A percentile compares a stretch with the other conserved stretches of the same genome.
These are phyloP conservation scores for Priceomyces melissophilus DNA, from an alignment of 805 yeast genomes.

Conservation along the genomic window DNA sequence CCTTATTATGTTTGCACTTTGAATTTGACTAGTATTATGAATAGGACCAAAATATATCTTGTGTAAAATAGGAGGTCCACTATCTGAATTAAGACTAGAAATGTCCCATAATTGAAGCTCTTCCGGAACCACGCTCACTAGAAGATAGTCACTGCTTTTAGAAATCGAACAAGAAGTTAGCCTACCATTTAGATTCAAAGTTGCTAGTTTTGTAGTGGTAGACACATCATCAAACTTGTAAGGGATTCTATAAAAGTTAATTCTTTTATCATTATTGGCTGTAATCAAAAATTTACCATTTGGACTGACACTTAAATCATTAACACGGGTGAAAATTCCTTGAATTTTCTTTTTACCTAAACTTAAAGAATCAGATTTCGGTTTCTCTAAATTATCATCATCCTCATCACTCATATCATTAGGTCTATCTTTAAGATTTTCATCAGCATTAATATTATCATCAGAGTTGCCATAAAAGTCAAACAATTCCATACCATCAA, in stretches of 20 bases:
- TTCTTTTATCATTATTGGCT: slow-evolving; percentile 59
- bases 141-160: slow-evolving; percentile 46
- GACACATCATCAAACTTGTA: slow-evolving; percentile 28
- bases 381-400: slow-evolving; percentile 1
- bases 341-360: slow-evolving; percentile 11
- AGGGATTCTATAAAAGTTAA: slow-evolving; percentile 58
- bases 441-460: slow-evolving; percentile 11
- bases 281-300: slow-evolving; percentile 61
- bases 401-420: slow-evolving; percentile 5
- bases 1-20: slow-evolving; percentile 65
- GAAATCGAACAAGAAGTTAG: slow-evolving; percentile 66
- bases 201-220: slow-evolving; percentile 37
- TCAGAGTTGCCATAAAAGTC: slow-evolving; percentile 39
- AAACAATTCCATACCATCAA: slow-evolving; percentile 39
- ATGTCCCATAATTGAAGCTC: slow-evolving; percentile 84
- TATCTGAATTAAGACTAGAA: slow-evolving; percentile 17
- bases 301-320: slow-evolving; percentile 64
- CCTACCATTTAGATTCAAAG: slow-evolving; percentile 51
- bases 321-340: slow-evolving; percentile 47
- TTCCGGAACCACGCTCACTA: slow-evolving; percentile 68
- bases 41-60: slow-evolving; percentile 58
- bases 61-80: slow-evolving; percentile 44
- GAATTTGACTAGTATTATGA: slow-evolving; percentile 43
- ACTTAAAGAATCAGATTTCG: slow-evolving; percentile 1
- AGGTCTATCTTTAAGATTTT: slow-evolving; percentile 9